A percentile compares a stretch with the other conserved stretches of the same genome.
Conservation (phyloP, 345 rosid species). For the Euphorbia lathyris region DNA sequence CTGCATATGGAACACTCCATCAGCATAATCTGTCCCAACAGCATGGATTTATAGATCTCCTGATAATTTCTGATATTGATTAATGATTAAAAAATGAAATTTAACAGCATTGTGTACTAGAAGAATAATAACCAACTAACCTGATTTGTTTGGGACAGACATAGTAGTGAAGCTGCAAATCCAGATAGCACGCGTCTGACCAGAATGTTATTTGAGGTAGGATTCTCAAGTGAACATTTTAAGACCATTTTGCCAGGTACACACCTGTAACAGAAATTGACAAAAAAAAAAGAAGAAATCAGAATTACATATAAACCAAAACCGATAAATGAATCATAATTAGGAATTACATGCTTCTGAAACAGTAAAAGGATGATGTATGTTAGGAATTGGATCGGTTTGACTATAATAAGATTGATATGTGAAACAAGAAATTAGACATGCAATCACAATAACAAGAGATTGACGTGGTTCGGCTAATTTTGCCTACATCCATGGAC, state of each 20-base stretch:
- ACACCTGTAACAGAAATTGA: constrained; percentile 25
- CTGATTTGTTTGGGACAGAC: constrained; percentile 61
- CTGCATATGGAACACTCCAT: not conserved
- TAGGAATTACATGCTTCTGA: not conserved
- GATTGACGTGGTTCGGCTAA: too few relatives aligned
- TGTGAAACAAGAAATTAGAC: not conserved
- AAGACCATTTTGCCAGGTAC: constrained; percentile 30
- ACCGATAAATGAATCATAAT: not conserved
- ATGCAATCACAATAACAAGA: too few relatives aligned
- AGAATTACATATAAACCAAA: not conserved
- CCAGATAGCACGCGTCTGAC: constrained; percentile 46
- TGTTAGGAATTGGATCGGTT: not conserved
- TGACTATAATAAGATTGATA: not conserved
- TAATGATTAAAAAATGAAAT: not conserved
- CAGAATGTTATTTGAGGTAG: constrained; percentile 26
- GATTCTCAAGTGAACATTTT: constrained; percentile 44
- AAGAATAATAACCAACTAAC: constrained; percentile 33
- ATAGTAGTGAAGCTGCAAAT: constrained; percentile 55
- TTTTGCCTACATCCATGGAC: too few relatives aligned
- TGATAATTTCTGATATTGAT: not conserved
- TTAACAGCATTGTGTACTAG: not conserved
- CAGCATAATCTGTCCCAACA: not conserved
- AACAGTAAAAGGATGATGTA: not conserved
- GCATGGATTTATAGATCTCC: not conserved
- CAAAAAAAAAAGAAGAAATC: not conserved